Evolutionary conservation across 768 basidiomycete genomes (phyloP).

Genomic region (Fomitopsis serialis): DNA sequence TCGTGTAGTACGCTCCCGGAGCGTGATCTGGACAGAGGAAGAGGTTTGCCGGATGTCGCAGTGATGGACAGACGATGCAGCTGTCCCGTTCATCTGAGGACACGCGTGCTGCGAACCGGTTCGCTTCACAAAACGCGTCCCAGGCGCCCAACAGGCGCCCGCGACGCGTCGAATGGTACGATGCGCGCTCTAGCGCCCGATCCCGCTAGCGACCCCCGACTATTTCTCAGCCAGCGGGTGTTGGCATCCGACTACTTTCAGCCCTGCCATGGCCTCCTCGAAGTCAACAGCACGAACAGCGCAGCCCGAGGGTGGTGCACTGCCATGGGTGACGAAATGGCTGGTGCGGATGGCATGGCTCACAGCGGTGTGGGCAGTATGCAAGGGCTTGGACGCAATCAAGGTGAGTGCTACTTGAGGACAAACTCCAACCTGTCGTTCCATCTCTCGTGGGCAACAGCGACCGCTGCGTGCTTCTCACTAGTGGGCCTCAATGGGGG

Average conservation of each 20-base stretch:
- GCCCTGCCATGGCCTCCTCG: slow-evolving; percentile 3
- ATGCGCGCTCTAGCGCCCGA: not conserved
- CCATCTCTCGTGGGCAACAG: not conserved
- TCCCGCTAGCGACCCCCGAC: not conserved
- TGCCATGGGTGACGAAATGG: slow-evolving; percentile 27
- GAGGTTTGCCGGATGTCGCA: no score
- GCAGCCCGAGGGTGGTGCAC: not conserved
- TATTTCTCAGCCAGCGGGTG: no score
- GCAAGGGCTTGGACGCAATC: slow-evolving; percentile 53
- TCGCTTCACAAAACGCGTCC: no score
- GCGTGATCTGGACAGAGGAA: no score
- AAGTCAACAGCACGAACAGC: slow-evolving; percentile 4
- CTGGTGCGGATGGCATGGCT: slow-evolving; percentile 16
- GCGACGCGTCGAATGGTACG: not conserved
- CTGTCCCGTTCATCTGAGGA: no score
- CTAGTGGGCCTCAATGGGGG: no score
- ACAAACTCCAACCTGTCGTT: not conserved
- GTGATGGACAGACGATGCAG: no score
- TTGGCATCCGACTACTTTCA: no score
- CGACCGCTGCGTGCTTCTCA: no score
- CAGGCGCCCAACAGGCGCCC: no score
- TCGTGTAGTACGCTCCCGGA: no score
- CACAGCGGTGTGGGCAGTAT: slow-evolving; percentile 26
- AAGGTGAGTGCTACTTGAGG: slow-evolving; percentile 43
- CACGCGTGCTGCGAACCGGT: no score